These are phyloP conservation scores for Keqinozyma sinolaborantium DNA, from an alignment of 1,139 yeast species.

Conservation along the genomic window DNA sequence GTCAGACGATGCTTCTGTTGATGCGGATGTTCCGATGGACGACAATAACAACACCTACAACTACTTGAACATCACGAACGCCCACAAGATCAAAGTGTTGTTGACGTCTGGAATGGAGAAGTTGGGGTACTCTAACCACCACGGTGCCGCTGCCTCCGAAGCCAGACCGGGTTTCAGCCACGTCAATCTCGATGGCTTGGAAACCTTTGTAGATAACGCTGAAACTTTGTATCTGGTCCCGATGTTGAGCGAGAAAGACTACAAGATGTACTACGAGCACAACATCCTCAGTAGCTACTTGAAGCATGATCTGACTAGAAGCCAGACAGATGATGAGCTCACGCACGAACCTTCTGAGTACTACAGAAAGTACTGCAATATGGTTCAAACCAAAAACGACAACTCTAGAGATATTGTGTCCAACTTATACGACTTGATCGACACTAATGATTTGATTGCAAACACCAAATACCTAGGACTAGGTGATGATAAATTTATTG, in stretches of 20 bases:
- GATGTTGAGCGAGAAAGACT: not conserved
- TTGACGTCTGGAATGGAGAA: constrained; percentile 32
- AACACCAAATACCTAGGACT: constrained; percentile 25
- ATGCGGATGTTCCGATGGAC: not conserved
- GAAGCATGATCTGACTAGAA: not conserved
- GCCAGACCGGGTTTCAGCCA: constrained; percentile 1
- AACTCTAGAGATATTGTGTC: constrained; percentile 10
- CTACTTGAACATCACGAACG: constrained; percentile 17
- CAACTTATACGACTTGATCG: constrained; percentile 4
- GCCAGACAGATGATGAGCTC: constrained; percentile 4
- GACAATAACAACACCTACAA: constrained; percentile 9
- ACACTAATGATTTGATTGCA: constrained; percentile 15
- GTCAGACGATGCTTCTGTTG: constrained; percentile 1
- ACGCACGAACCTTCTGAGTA: constrained; percentile 1
- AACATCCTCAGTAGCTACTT: not conserved
- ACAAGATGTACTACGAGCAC: not conserved
- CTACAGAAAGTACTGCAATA: constrained; percentile 7
- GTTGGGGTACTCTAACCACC: constrained; percentile 19
- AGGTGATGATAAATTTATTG: constrained; percentile 19
- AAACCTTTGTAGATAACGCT: not conserved
- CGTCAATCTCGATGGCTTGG: not conserved
- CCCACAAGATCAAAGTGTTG: constrained; percentile 24
- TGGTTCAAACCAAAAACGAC: constrained; percentile 13
- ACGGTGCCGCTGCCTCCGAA: not conserved
- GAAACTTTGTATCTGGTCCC: not conserved